Evolutionary conservation across 345 rosid genomes (phyloP).

Genomic region (Salix dunnii): DNA sequence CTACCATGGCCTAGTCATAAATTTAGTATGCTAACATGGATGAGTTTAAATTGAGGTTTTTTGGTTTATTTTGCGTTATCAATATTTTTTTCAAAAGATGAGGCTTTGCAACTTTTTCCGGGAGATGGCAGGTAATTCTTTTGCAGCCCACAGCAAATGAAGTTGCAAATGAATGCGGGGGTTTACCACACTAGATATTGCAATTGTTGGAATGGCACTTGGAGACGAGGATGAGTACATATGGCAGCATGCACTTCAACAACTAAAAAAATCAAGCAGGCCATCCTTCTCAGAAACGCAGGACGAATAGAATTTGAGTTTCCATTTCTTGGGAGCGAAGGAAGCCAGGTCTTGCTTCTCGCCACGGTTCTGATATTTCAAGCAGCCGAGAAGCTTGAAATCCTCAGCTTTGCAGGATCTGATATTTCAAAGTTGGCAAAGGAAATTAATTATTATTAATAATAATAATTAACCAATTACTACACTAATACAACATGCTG

Average conservation of each 20-base stretch:
- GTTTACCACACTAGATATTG: constrained; percentile 13
- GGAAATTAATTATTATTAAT: no score
- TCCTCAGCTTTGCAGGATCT: no score
- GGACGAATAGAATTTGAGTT: not conserved
- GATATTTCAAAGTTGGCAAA: no score
- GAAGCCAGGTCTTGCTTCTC: not conserved
- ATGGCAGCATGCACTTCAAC: not conserved
- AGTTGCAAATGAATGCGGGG: constrained; percentile 1
- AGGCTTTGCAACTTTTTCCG: constrained; percentile 14
- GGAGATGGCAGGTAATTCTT: not conserved
- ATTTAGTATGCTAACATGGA: no score
- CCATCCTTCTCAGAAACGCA: no score
- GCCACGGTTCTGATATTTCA: constrained; percentile 13
- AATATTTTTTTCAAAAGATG: not conserved
- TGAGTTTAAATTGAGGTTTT: no score
- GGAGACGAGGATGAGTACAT: not conserved
- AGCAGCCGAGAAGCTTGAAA: no score
- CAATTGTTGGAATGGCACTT: constrained; percentile 6
- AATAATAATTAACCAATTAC: no score
- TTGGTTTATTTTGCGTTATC: no score
- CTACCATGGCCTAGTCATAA: no score
- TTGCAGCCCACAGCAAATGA: not conserved
- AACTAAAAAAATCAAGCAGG: not conserved
- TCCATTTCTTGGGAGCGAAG: not conserved
- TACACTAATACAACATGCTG: no score